Percentiles rank a stretch among this genome's conserved stretches.
These are phyloP conservation scores for Nemania serpens DNA, from an alignment of 2,329 filamentous ascomycete genomes.

Conservation along the genomic window DNA sequence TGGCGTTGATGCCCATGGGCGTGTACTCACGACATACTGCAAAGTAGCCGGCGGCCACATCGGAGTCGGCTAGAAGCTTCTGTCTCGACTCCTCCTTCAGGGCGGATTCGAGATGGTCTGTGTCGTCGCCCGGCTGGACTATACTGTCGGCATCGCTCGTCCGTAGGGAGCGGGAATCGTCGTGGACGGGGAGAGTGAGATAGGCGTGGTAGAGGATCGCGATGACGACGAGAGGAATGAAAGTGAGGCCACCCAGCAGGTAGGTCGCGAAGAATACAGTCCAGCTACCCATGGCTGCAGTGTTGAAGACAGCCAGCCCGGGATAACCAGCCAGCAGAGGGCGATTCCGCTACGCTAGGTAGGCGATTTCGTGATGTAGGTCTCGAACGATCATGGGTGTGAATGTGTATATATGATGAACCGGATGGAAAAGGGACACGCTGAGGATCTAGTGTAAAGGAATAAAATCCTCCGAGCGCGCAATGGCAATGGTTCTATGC, in stretches of 20 bases:
- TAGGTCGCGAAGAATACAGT: slow-evolving; percentile 73
- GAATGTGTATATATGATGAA: slow-evolving; percentile 1
- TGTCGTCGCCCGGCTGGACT: slow-evolving; percentile 67
- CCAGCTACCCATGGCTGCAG: slow-evolving; percentile 55
- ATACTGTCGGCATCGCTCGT: slow-evolving; percentile 48
- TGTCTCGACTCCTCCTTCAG: slow-evolving; percentile 67
- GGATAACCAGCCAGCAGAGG: slow-evolving; percentile 7
- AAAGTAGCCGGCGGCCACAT: slow-evolving; percentile 90
- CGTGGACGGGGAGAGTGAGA: slow-evolving; percentile 64
- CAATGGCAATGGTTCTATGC: too few species aligned
- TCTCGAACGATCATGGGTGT: slow-evolving; percentile 36
- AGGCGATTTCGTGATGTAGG: slow-evolving; percentile 14
- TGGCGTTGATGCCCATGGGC: slow-evolving; percentile 88
- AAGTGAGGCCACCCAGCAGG: slow-evolving; percentile 84
- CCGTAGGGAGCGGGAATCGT: slow-evolving; percentile 44
- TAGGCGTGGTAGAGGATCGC: slow-evolving; percentile 69
- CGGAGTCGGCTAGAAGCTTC: slow-evolving; percentile 63
- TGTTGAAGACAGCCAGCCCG: slow-evolving; percentile 26
- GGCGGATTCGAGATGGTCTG: slow-evolving; percentile 64
- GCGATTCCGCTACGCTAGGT: slow-evolving; percentile 32
- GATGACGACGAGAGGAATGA: slow-evolving; percentile 73
- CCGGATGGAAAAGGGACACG: not conserved
- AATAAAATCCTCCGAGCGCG: too few species aligned
- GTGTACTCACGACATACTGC: slow-evolving; percentile 94
- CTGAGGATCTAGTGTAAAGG: too few species aligned